Evolutionary conservation across 805 yeast genomes (phyloP).

Genomic region (Hanseniaspora taiwanica): DNA sequence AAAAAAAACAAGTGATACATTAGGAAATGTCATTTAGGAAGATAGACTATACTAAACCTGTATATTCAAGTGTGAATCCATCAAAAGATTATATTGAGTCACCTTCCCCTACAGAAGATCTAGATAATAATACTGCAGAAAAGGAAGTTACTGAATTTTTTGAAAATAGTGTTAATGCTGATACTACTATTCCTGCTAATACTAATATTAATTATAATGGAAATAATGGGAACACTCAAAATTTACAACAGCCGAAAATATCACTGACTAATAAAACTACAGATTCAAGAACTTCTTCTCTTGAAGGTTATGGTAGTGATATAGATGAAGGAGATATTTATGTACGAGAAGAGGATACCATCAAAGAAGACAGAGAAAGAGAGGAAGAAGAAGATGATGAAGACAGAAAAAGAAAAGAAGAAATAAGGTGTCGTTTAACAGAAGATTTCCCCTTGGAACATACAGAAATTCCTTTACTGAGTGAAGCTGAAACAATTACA

Average conservation of each 20-base stretch:
- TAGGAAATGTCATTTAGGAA: too few species aligned
- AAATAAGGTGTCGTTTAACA: background rate
- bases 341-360: too few species aligned
- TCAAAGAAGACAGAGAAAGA: too few species aligned
- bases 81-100: too few species aligned
- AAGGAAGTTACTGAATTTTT: too few species aligned
- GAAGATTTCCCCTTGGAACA: background rate
- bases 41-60: too few species aligned
- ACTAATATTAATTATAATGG: background rate
- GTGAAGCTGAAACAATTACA: too few species aligned
- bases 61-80: too few species aligned
- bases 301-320: background rate
- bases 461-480: background rate
- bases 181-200: background rate
- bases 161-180: too few species aligned
- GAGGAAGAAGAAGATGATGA: background rate
- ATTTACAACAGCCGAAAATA: background rate
- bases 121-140: too few species aligned
- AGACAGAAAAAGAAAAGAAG: background rate
- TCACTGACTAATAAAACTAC: background rate
- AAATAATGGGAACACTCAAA: background rate
- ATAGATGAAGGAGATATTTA: background rate
- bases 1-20: too few species aligned
- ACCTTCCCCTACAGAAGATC: too few species aligned
- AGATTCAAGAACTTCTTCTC: background rate